Evolutionary conservation across 495 filamentous ascomycete genomes (phyloP).

Genomic region (Lophiotrema nucula): DNA sequence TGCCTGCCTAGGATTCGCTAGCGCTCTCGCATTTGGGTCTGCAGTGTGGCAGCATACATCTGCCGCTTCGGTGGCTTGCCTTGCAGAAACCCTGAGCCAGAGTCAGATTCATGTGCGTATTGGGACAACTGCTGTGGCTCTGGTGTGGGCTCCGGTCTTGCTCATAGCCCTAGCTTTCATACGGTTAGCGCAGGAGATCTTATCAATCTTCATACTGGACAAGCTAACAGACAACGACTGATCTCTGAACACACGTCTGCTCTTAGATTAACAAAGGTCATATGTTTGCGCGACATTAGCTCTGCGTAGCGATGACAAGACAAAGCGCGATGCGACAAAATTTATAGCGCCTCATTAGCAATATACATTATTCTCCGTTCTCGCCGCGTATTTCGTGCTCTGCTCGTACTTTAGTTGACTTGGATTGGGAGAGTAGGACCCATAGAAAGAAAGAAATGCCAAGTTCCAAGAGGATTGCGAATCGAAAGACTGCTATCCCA

Average conservation of each 20-base stretch:
- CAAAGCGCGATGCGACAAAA: too few relatives aligned
- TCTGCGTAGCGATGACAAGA: too few relatives aligned
- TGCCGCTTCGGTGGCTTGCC: background rate
- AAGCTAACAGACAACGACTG: background rate
- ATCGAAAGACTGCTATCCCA: constrained; percentile 16
- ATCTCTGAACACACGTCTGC: too few relatives aligned
- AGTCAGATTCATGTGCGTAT: background rate
- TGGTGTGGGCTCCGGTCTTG: background rate
- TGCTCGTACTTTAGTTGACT: too few relatives aligned
- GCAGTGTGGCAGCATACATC: constrained; percentile 12
- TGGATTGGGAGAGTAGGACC: too few relatives aligned
- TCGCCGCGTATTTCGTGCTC: too few relatives aligned
- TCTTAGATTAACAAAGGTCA: too few relatives aligned
- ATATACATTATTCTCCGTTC: too few relatives aligned
- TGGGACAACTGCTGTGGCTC: background rate
- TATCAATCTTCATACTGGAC: background rate
- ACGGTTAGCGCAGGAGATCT: background rate
- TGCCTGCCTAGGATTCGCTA: background rate
- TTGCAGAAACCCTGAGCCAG: background rate
- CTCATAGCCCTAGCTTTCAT: background rate
- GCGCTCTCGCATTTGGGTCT: background rate
- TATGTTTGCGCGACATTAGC: too few relatives aligned
- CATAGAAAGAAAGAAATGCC: too few relatives aligned
- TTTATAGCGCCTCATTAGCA: too few relatives aligned
- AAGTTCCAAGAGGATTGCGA: constrained; percentile 4